These are phyloP conservation scores for Porcisia deanei DNA, from an alignment of 208 protist species.

Conservation along the genomic window DNA sequence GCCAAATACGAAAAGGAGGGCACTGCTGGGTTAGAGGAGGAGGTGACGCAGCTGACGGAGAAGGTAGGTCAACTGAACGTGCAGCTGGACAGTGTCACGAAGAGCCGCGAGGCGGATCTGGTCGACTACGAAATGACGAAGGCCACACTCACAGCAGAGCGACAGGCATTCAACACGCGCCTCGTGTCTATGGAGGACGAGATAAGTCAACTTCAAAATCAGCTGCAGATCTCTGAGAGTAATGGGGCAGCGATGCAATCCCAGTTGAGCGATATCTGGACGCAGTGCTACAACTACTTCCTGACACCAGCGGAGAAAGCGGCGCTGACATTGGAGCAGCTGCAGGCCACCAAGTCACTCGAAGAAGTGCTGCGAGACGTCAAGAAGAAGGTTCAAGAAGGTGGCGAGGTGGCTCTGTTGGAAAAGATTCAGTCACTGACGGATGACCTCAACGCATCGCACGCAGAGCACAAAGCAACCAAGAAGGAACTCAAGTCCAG, in stretches of 20 bases:
- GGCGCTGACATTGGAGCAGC: slow-evolving; percentile 29
- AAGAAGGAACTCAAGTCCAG: slow-evolving; percentile 32
- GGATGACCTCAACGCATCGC: slow-evolving; percentile 41
- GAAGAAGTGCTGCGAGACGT: slow-evolving; percentile 43
- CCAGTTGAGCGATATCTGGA: slow-evolving; percentile 55
- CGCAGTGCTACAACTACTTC: slow-evolving; percentile 62
- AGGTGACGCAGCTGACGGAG: slow-evolving; percentile 66
- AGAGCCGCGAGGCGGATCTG: slow-evolving; percentile 74
- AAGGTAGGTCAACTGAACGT: slow-evolving; percentile 72
- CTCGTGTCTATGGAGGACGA: slow-evolving; percentile 62
- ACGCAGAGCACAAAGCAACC: slow-evolving; percentile 46
- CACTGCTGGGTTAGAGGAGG: slow-evolving; percentile 61
- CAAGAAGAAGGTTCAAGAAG: slow-evolving; percentile 25
- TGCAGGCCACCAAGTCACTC: slow-evolving; percentile 49
- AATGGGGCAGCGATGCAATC: slow-evolving; percentile 39
- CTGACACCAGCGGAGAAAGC: slow-evolving; percentile 24
- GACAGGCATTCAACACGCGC: slow-evolving; percentile 35
- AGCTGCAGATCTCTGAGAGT: slow-evolving; percentile 68
- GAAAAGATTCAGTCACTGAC: slow-evolving; percentile 36
- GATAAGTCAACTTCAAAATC: slow-evolving; percentile 63
- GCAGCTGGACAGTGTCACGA: slow-evolving; percentile 68
- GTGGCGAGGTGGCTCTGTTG: slow-evolving; percentile 42
- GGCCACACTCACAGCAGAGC: slow-evolving; percentile 46
- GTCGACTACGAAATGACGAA: slow-evolving; percentile 70
- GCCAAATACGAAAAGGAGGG: slow-evolving; percentile 80